A percentile compares a stretch with the other conserved stretches of the same genome.
phyloP scores from a whole-genome alignment of 2,329 filamentous ascomycete species.

The Metarhizium guizhouense region DNA sequence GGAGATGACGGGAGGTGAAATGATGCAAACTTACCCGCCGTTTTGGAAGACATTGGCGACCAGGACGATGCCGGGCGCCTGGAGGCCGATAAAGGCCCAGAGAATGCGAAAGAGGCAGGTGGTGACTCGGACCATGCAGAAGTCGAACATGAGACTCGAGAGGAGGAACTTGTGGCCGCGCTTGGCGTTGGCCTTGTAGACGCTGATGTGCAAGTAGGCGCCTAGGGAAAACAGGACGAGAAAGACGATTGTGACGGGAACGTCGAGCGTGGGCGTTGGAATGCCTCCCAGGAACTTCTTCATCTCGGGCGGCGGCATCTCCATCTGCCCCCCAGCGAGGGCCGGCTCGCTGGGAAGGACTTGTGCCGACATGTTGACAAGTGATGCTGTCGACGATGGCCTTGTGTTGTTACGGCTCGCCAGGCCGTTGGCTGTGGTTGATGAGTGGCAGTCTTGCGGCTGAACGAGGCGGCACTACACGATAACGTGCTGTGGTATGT shows the following conservation, averaged over 20 bases:
- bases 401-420: not conserved
- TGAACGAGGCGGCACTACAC: too few species aligned
- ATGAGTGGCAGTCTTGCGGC: too few species aligned
- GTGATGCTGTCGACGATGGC: not conserved
- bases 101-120: conserved; percentile 27
- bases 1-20: not conserved
- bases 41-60: conserved; percentile 26
- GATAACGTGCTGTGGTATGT: not conserved
- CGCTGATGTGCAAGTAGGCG: conserved; percentile 15
- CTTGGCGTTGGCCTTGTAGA: conserved; percentile 19
- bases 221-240: conserved; percentile 15
- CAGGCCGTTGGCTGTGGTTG: not conserved
- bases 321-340: not conserved
- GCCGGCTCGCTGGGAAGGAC: not conserved
- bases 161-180: conserved; percentile 29
- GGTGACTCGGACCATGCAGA: conserved; percentile 25
- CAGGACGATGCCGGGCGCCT: conserved; percentile 19
- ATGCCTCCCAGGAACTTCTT: conserved; percentile 5
- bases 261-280: conserved; percentile 9
- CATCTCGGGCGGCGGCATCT: not conserved
- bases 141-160: conserved; percentile 26
- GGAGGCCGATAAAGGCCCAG: conserved; percentile 19
- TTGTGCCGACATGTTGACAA: not conserved
- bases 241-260: conserved; percentile 16
- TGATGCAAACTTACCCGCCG: conserved; percentile 17